Evolutionary conservation across 257 asterid genomes (phyloP).

Genomic region (Plantago major): DNA sequence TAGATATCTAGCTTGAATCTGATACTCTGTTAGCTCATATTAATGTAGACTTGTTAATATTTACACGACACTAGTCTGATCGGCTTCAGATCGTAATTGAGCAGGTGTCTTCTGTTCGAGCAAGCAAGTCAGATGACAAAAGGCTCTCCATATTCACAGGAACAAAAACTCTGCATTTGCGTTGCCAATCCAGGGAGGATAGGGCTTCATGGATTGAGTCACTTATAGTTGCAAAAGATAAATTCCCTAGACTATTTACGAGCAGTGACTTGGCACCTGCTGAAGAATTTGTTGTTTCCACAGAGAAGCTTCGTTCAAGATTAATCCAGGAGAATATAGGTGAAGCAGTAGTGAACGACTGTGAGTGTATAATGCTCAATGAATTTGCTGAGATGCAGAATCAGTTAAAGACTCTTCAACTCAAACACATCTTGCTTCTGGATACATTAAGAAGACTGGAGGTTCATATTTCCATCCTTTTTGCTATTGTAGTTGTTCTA

Average conservation of each 20-base stretch:
- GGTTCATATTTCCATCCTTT: slow-evolving; percentile 42
- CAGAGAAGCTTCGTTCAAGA: slow-evolving; percentile 69
- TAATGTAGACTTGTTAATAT: slow-evolving; percentile 14
- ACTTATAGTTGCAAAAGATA: slow-evolving; percentile 82
- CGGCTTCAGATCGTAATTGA: slow-evolving; percentile 6
- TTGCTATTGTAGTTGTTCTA: slow-evolving; percentile 22
- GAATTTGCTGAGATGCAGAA: slow-evolving; percentile 81
- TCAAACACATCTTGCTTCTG: slow-evolving; percentile 77
- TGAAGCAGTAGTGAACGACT: slow-evolving; percentile 70
- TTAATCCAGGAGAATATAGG: slow-evolving; percentile 68
- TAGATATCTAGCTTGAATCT: slow-evolving; percentile 11
- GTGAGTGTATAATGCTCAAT: slow-evolving; percentile 73
- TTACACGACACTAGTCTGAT: no score
- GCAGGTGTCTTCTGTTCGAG: slow-evolving; percentile 96
- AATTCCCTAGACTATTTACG: slow-evolving; percentile 80
- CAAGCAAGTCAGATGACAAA: slow-evolving; percentile 95
- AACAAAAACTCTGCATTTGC: slow-evolving; percentile 90
- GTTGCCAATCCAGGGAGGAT: slow-evolving; percentile 88
- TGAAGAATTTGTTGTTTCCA: slow-evolving; percentile 77
- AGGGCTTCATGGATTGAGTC: slow-evolving; percentile 93
- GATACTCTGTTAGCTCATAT: slow-evolving; percentile 10
- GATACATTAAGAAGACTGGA: slow-evolving; percentile 89
- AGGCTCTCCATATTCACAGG: slow-evolving; percentile 96
- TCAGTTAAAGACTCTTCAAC: slow-evolving; percentile 75
- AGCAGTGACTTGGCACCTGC: slow-evolving; percentile 77